Evolutionary conservation across 176 grass and related monocot genomes (phyloP).

Genomic region (Zoysia japonica): DNA sequence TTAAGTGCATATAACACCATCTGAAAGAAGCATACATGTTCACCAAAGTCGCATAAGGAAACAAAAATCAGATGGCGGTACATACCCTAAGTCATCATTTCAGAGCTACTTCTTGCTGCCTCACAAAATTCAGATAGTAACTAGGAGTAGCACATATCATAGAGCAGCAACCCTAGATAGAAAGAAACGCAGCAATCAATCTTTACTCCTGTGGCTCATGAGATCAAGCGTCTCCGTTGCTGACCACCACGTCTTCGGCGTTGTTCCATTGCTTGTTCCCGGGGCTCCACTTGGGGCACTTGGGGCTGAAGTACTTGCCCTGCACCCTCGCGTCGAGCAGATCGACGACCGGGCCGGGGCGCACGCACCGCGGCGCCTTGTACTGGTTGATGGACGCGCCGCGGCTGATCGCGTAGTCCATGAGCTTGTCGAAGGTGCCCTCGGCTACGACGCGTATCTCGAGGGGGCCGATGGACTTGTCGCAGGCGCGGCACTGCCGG

Average conservation of each 20-base stretch:
- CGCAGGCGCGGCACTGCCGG: conserved; percentile 77
- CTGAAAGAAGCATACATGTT: neutral
- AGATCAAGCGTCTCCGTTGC: conserved; percentile 23
- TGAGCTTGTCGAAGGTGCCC: conserved; percentile 97
- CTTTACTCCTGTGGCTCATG: neutral
- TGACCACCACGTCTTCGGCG: conserved; percentile 13
- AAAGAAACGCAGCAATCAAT: neutral
- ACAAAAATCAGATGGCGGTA: neutral
- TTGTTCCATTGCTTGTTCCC: conserved; percentile 77
- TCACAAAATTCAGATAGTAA: conserved; percentile 14
- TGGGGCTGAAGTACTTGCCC: conserved; percentile 75
- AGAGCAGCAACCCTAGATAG: neutral
- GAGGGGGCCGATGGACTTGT: conserved; percentile 79
- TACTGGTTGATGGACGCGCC: conserved; percentile 99
- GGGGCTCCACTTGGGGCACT: conserved; percentile 85
- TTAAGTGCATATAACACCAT: conserved; percentile 9
- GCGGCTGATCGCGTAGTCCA: conserved; percentile 94
- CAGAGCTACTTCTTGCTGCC: conserved; percentile 21
- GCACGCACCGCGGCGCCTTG: conserved; percentile 95
- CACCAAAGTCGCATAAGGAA: conserved; percentile 11
- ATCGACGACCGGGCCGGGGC: conserved; percentile 66
- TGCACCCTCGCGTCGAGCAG: conserved; percentile 77
- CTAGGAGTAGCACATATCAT: neutral
- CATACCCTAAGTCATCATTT: conserved; percentile 38
- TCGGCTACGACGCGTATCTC: conserved; percentile 88